Evolutionary conservation across 2,329 filamentous ascomycete species (phyloP).

Genomic region (Sphaerostilbella broomeana): DNA sequence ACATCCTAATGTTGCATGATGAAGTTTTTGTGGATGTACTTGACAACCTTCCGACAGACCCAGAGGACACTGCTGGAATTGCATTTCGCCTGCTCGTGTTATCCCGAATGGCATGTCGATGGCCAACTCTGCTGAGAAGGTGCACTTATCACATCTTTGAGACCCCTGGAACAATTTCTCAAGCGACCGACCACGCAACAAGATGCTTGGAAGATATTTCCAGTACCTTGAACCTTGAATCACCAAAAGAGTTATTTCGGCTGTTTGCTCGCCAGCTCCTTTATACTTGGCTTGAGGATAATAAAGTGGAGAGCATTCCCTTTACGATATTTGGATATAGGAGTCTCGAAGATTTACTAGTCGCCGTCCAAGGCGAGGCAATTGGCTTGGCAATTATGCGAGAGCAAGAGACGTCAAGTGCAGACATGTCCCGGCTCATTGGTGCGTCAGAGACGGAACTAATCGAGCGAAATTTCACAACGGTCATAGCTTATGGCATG

Average conservation of each 20-base stretch:
- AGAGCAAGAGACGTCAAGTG: conserved; percentile 57
- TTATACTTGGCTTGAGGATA: conserved; percentile 77
- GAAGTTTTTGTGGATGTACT: conserved; percentile 78
- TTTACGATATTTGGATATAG: conserved; percentile 78
- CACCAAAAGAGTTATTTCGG: conserved; percentile 65
- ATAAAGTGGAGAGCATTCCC: conserved; percentile 65
- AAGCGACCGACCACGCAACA: conserved; percentile 62
- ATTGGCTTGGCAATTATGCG: conserved; percentile 79
- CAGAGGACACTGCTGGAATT: conserved; percentile 71
- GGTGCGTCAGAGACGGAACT: conserved; percentile 49
- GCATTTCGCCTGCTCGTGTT: conserved; percentile 74
- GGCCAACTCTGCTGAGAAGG: conserved; percentile 78
- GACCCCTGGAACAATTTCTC: conserved; percentile 65
- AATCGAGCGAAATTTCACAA: conserved; percentile 64
- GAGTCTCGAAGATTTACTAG: conserved; percentile 60
- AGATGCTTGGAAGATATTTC: conserved; percentile 65
- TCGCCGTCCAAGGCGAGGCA: conserved; percentile 67
- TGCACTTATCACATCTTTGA: conserved; percentile 95
- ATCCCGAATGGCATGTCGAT: conserved; percentile 68
- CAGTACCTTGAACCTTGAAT: conserved; percentile 54
- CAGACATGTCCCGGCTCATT: conserved; percentile 54
- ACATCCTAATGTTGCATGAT: conserved; percentile 76
- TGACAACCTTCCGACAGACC: conserved; percentile 67
- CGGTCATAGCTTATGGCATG: conserved; percentile 75
- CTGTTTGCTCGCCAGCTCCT: conserved; percentile 85